Base-by-base conservation (phyloP, 2,329 filamentous ascomycete genomes). In the Diplodia mutila region DNA sequence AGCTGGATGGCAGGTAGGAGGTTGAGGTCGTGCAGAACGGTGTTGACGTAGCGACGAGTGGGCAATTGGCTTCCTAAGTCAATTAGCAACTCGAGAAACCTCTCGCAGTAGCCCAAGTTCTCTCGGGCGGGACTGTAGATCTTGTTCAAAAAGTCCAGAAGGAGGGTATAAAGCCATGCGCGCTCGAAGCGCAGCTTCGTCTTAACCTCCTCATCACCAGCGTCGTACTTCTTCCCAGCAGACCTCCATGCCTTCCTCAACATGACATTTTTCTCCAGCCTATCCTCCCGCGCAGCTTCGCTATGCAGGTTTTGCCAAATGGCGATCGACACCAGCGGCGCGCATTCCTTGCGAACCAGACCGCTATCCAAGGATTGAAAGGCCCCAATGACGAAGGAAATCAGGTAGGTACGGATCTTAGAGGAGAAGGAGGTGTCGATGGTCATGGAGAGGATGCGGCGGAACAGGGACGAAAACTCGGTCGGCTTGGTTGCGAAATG, bases 41-140 rank as follows among this genome's bases (percentile, higher is more conserved):
- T 89, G 78, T 97, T 97, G 76, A 97, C 92, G 77, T 98, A 98
- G 78, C 95, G 89, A 72, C 95, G 86, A 3, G 96, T 99, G 0
- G 95, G 95, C 57, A 98, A 83, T 77, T 99, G 95, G 74, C 94
- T 97, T 77, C 96, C 89, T 23, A 99, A 82, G 76, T 99, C 95
- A 9, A 91, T 90, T 57, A 99, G 83, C 63, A 99, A 90, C 78
- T 99, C 95, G 63, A 95, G 80, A 70, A 98, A 94, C n/a, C 94
- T 88, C 79, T 98, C 94, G 76, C 93, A 97, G 78, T 97, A 99
- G 2, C 88, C 80, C 23, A 93, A 77, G 71, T 91, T 89, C 37
- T 93, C 80, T 18, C 69, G 71, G 12, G 48, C 54, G 6, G 69
- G 69, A 53, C 84, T 82, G 76, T 96, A 92, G 11, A 97, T 80